Conservation (phyloP, 352 stramenopile genomes). For the Phytophthora litchii region DNA sequence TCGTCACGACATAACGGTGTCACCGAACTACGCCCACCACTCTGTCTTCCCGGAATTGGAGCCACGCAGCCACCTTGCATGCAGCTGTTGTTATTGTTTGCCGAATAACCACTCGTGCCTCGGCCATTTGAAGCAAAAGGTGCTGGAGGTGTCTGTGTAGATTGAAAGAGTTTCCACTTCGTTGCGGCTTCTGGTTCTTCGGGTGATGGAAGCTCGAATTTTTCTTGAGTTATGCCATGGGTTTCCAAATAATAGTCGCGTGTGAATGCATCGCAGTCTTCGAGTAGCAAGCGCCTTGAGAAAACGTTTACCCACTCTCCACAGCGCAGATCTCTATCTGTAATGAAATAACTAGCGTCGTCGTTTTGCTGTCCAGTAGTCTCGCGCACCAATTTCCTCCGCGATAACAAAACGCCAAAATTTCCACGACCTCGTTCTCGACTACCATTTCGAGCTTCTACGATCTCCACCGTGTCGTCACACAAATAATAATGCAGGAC, state of each 20-base stretch:
- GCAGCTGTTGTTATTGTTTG: constrained; percentile 39
- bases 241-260: constrained; percentile 87
- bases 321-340: constrained; percentile 77
- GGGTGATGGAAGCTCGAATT: constrained; percentile 29
- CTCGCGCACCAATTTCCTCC: constrained; percentile 64
- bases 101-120: constrained; percentile 33
- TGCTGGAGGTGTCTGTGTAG: constrained; percentile 7
- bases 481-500: constrained; percentile 93
- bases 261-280: constrained; percentile 93
- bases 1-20: constrained; percentile 44
- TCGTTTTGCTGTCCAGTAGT: constrained; percentile 24
- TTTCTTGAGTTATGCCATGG: constrained; percentile 84
- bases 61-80: constrained; percentile 36
- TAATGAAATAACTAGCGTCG: constrained; percentile 48
- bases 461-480: constrained; percentile 93
- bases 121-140: constrained; percentile 19
- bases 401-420: constrained; percentile 86
- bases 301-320: constrained; percentile 87
- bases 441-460: constrained; percentile 67
- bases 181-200: constrained; percentile 8
- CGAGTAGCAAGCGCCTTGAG: constrained; percentile 84
- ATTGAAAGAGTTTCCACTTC: constrained; percentile 72
- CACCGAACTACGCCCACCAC: constrained; percentile 5
- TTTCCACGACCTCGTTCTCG: constrained; percentile 57
- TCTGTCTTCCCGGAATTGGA: constrained; percentile 29